Evolutionary conservation across 495 filamentous ascomycete genomes (phyloP).

Genomic region (Geopyxis carbonaria): DNA sequence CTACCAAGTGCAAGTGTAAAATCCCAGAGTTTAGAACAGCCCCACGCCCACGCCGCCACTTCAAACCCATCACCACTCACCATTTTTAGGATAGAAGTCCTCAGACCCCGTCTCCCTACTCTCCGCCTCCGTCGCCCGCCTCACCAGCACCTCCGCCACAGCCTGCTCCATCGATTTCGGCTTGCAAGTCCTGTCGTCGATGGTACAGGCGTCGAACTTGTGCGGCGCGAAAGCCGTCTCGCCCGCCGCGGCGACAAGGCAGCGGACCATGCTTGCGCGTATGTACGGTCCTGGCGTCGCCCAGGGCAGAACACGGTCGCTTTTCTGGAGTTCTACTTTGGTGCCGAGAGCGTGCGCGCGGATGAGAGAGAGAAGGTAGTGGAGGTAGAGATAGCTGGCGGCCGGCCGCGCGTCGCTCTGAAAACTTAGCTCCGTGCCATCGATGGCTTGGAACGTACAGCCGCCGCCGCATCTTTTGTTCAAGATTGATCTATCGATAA

Average conservation of each 20-base stretch:
- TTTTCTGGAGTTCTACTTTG: neutral
- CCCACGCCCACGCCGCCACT: too few relatives aligned
- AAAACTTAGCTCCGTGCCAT: neutral
- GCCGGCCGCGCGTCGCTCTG: neutral
- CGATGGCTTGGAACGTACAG: neutral
- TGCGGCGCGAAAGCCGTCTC: neutral
- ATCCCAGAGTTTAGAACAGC: too few relatives aligned
- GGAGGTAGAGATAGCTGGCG: neutral
- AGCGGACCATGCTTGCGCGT: neutral
- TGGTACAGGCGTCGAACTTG: neutral
- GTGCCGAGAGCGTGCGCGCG: neutral
- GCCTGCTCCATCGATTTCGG: too few relatives aligned
- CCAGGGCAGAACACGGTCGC: neutral
- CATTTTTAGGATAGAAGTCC: too few relatives aligned
- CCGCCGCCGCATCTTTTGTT: neutral
- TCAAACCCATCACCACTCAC: too few relatives aligned
- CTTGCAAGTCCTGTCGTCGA: conserved; percentile 1
- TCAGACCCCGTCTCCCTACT: too few relatives aligned
- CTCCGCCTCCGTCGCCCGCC: too few relatives aligned
- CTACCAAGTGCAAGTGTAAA: too few relatives aligned
- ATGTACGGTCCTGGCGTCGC: neutral
- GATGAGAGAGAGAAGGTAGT: neutral
- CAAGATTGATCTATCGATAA: neutral
- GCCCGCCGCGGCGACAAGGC: neutral
- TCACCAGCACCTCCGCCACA: too few relatives aligned